Evolutionary conservation across 2,329 filamentous ascomycete genomes (phyloP), one percentile per base, ranked within the genome.

Genomic region (Cladosporium sp.): DNA sequence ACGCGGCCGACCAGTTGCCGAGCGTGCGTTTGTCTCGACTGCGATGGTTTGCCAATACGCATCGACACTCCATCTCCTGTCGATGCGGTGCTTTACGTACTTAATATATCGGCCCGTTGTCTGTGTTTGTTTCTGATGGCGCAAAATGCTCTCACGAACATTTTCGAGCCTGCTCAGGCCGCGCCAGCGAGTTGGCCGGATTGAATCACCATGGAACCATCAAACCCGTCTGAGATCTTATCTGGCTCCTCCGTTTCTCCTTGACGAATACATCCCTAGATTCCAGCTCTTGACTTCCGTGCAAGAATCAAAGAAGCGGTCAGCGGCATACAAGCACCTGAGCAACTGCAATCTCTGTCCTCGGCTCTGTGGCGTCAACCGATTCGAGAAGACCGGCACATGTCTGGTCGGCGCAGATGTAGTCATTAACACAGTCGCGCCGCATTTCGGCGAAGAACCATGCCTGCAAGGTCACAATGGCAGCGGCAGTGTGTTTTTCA

Each of bases 381-480:
- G 88, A n/a, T 89, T 83, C 62, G 82, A 91, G 69, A 85, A 78
- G 59, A 88, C 86, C 1, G 89, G 88, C 11, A 78, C 86, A 63
- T 95, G 88, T 65, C 74, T 93, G 54, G 86, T 93, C 59, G 87
- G 87, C 11, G 77, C 78, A 1, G 78, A 85, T 54, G 86, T 83
- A 52, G 89, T 89, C 63, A 87, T 93, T 59, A 90, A 89, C 66
- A 87, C 87, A 7, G 89, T 95, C 59, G 88, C 87, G 54, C 89
- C 88, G 46, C 89, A 93, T 69, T 91, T 91, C 66, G 88, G 87
- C 41, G 87, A 92, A 50, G 84, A 95, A 66, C 86, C 88, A 0
- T 93, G 87, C 66, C 82, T 95, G 14, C 87, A 93, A 68, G 87
- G 89, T 4, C 86, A 88, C 63, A 81, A 89, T 66, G 89, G 88